phyloP scores from a whole-genome alignment of 2,329 filamentous ascomycete genomes.

The Aspergillus sp. region DNA sequence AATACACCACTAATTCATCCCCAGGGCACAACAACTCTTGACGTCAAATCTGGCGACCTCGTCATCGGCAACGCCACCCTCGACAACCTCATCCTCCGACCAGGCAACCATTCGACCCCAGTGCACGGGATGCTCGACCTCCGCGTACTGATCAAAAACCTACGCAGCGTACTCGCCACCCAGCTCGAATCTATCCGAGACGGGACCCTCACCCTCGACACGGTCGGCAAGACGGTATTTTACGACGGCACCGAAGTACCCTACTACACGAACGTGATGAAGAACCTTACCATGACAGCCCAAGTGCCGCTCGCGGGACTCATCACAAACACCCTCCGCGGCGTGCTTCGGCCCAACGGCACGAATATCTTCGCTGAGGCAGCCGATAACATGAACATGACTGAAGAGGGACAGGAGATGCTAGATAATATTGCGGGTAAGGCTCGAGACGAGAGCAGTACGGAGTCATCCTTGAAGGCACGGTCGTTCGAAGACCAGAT shows the following conservation, averaged over 20 bases:
- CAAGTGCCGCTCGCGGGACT: slow-evolving; percentile 26
- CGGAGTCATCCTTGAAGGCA: neutral
- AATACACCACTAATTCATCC: neutral
- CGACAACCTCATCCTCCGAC: slow-evolving; percentile 51
- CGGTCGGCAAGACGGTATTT: slow-evolving; percentile 26
- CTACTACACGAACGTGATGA: slow-evolving; percentile 37
- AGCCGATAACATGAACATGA: neutral
- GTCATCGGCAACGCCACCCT: slow-evolving; percentile 53
- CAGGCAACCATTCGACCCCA: slow-evolving; percentile 52
- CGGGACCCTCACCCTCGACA: slow-evolving; percentile 29
- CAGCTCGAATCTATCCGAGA: slow-evolving; percentile 25
- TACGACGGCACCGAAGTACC: slow-evolving; percentile 33
- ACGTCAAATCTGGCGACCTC: slow-evolving; percentile 49
- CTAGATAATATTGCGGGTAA: neutral
- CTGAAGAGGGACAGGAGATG: neutral
- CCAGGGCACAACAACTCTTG: slow-evolving; percentile 53
- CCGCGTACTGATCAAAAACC: slow-evolving; percentile 30
- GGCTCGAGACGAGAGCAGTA: neutral
- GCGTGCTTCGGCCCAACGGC: slow-evolving; percentile 9
- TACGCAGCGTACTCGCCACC: slow-evolving; percentile 23
- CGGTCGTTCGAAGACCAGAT: neutral
- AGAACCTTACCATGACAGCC: slow-evolving; percentile 29
- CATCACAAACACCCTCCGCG: slow-evolving; percentile 32
- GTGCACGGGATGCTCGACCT: slow-evolving; percentile 53
- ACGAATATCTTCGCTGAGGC: slow-evolving; percentile 6